Base-by-base conservation (phyloP, 257 asterid genomes). In the Leonotis leonurus region DNA sequence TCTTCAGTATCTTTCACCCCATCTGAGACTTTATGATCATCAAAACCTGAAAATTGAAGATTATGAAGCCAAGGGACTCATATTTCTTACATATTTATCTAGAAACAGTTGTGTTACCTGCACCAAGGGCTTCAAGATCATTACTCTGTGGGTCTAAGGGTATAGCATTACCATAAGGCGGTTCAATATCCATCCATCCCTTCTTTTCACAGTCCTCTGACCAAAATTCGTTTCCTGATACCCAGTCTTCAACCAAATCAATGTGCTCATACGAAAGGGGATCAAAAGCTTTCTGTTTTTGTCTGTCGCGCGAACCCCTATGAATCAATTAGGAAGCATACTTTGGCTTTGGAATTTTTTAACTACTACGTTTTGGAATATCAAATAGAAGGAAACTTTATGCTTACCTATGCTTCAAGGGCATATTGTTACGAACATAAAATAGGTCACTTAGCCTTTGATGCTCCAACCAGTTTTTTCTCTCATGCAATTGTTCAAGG, bases 161-260 rank as follows among this genome's bases (percentile, higher is more conserved):
- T 65, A 70, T 70, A 26, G 66, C 67, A 56, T 79, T 81, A 48
- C 90, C 88, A 26, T 73, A 80, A 67, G 96, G 95, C 4, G 93
- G 95, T 65, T 89, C 95, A 48, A 89, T 74, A 6, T 77, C 60
- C 97, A 83, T 84, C 92, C 96, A 92, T 29, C 82, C 95, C 25
- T 82, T 61, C 36, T 75, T 78, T 21, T 63, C 87, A 14, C 77
- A 54, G 68, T 71, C 85, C 36, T 78, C 87, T 35, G 67, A 48
- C 62, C 73, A 65, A 29, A 62, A 62, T 10, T 78, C 89, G 63
- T 73, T 83, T 53, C 74, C 80, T 40, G 70, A 53, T 32, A 89
- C 84, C 99, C 99, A 92, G 52, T 92, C 95, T 56, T 79, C 82
- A 27, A 75, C 87, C 30, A 88, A 5, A 56, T 73, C 69, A 48